Evolutionary conservation across 1,139 yeast genomes (phyloP), one percentile per base, ranked within the genome.

Genomic region (Suhomyces yuchorum): DNA sequence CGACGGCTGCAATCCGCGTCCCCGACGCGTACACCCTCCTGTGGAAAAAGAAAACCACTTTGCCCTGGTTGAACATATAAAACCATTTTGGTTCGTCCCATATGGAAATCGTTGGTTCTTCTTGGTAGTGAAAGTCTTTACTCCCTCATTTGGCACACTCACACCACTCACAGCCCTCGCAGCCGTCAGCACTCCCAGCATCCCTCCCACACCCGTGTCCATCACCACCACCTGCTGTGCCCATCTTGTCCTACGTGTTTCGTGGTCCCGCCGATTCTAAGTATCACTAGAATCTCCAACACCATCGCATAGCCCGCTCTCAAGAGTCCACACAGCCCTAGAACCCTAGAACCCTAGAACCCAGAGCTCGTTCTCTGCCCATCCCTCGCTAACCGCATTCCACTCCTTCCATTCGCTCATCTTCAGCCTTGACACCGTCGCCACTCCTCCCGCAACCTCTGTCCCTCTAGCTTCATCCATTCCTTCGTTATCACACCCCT

Each of bases 401-500:
- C 18, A 14, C 34, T 14, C 34, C 34, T 14, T 30, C 6, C 34
- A 14, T 8, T 30, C 34, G 34, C 18, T 30, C 18, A 14, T 11
- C 18, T 18, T 14, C 33, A 30, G 8, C 33, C 33, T 30, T n/a
- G 33, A 30, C 5, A n/a, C 8, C 17, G 17, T 14, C 33, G 3
- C 7, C 33, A 12, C 3, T 11, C 33, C 5, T 6, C 8, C 15
- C 8, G 3, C 34, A 30, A 30, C 34, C 34, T 30, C 34, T 30
- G 34, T 15, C 40, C 23, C 24, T 22, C 15, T 15, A 8, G 35
- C 44, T 48, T 48, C 53, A 46, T 35, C 30, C 51, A 51, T 47
- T 47, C 52, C 46, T 48, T 52, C 55, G 50, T 42, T 52, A 33
- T 22, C n/a, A 7, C 40, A 26, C 26, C 38, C 37, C 28, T 44